Conservation (phyloP, 2,329 filamentous ascomycete genomes). For the Colletotrichum sp. region DNA sequence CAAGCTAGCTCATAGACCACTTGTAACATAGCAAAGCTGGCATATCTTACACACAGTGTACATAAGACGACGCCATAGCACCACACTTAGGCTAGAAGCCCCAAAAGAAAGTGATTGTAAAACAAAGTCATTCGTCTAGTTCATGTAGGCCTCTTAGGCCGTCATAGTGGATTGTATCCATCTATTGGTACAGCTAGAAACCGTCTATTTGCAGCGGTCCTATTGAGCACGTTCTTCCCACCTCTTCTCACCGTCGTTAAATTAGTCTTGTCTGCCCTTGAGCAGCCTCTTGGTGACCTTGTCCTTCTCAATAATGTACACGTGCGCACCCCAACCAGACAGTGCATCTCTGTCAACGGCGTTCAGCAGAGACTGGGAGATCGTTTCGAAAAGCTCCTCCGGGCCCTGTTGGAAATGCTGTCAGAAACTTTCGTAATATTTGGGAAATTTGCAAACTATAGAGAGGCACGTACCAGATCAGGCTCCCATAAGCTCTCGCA, state of each 20-base stretch:
- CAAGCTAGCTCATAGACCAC: constrained; percentile 31
- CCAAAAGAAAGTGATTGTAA: neutral
- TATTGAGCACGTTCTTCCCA: constrained; percentile 2
- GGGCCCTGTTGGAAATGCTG: constrained; percentile 63
- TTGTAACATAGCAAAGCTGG: constrained; percentile 27
- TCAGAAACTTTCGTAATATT: constrained; percentile 20
- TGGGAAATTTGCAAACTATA: no score
- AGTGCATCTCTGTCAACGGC: constrained; percentile 96
- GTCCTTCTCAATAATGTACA: constrained; percentile 99
- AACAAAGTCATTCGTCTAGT: constrained; percentile 18
- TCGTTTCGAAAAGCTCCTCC: constrained; percentile 97
- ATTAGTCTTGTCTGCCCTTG: constrained; percentile 94
- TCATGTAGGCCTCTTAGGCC: constrained; percentile 14
- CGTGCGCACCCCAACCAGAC: constrained; percentile 97
- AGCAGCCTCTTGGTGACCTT: constrained; percentile 99
- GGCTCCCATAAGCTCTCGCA: constrained; percentile 98
- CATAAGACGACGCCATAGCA: constrained; percentile 8
- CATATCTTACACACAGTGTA: constrained; percentile 17
- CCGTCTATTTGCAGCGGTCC: constrained; percentile 16
- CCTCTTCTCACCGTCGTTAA: neutral
- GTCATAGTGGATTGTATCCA: constrained; percentile 25
- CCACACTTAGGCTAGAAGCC: neutral
- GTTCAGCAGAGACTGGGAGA: constrained; percentile 94
- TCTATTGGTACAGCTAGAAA: constrained; percentile 39
- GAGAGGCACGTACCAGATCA: no score